Evolutionary conservation across 352 stramenopile species (phyloP), one percentile per base, ranked within the genome.

Genomic region (Phytophthora chlamydospora): DNA sequence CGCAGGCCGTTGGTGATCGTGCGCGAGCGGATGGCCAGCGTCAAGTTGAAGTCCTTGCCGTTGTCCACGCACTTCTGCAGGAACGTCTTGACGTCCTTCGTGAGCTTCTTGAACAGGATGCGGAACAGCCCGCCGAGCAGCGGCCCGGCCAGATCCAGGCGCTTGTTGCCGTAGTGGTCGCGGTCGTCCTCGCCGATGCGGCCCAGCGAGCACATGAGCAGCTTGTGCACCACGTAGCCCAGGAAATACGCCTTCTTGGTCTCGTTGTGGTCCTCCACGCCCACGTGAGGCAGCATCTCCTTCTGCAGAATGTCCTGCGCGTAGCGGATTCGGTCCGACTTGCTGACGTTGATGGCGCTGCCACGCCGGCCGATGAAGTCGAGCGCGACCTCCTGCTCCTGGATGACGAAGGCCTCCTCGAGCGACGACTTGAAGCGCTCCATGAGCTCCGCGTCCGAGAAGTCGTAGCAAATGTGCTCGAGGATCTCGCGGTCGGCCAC

Each of bases 161-260:
- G 90, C 72, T 99, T 99, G 86, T 99, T 99, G 48, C 96, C 97
- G 80, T 99, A 99, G 75, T 99, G 97, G 86, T 99, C 98, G 62
- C 98, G 93, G 76, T 99, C 98, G 70, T 99, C 98, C 76, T 99
- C 97, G 17, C 98, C 95, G 19, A 98, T 90, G 31, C 98, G 90
- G 29, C 97, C 97, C 11, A 99, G 80, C 56, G 96, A 98, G 69
- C 97, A 99, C 89, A 99, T 99, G 39, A 99, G 88, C 56, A 99
- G 71, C 71, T 99, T 99, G 88, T 99, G 97, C 19, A 99, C 97
- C 12, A 99, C 96, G 77, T 99, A 99, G 39, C 97, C 97, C 8
- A 99, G 75, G 73, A 99, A 99, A 73, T 99, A 99, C 10, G 90
- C 86, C 56, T 98, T 97, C 73, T 96, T 96, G 6, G 96, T 99